Percentiles rank a stretch among this genome's conserved stretches.
Evolutionary conservation across 1,284 basidiomycete genomes (phyloP).

Genomic region (Pisolithus thermaeus): DNA sequence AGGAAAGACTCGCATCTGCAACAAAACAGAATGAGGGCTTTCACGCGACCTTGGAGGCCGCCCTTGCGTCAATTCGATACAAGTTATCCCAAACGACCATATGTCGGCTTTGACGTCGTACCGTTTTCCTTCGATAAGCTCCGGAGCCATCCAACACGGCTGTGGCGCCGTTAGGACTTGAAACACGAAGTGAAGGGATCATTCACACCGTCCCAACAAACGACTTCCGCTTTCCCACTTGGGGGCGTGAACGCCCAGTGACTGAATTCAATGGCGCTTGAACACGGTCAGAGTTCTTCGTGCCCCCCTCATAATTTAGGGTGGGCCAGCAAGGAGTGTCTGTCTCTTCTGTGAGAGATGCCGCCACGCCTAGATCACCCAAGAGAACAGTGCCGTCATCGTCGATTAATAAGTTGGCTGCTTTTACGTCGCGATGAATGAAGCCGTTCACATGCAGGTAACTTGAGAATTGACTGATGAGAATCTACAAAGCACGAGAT

Average conservation of each 20-base stretch:
- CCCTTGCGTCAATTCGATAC: constrained; percentile 79
- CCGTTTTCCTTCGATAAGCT: constrained; percentile 76
- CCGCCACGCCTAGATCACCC: constrained; percentile 85
- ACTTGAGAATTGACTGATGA: constrained; percentile 30
- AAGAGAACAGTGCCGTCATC: constrained; percentile 85
- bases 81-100: constrained; percentile 90
- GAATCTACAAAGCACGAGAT: constrained; percentile 7
- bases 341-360: constrained; percentile 66
- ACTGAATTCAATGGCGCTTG: constrained; percentile 13
- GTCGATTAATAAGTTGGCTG: constrained; percentile 83
- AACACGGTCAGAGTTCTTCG: constrained; percentile 30
- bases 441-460: constrained; percentile 87
- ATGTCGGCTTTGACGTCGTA: constrained; percentile 87
- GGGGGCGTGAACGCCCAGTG: constrained; percentile 27
- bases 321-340: constrained; percentile 24
- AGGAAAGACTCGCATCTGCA: constrained; percentile 50
- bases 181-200: constrained; percentile 3
- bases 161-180: constrained; percentile 21
- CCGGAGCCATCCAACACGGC: constrained; percentile 95
- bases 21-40: constrained; percentile 65
- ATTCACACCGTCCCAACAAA: constrained; percentile 82
- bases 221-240: constrained; percentile 68
- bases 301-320: constrained; percentile 21
- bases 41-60: constrained; percentile 78
- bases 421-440: constrained; percentile 87